Conservation (phyloP, 371 early-diverging fungal species). For the Agmasoma carcini region DNA sequence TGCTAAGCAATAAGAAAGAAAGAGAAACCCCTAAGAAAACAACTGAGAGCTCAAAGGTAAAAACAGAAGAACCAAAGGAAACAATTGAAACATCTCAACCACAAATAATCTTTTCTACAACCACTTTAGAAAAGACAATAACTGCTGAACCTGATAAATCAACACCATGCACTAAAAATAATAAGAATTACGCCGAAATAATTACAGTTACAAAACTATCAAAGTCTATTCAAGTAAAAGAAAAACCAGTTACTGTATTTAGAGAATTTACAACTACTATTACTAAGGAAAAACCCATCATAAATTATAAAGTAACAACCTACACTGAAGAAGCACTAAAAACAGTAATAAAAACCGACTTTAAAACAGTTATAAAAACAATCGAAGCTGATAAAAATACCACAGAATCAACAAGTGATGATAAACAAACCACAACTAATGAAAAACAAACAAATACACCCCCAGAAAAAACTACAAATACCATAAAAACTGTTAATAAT, state of each 20-base stretch:
- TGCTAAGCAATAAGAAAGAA: neutral
- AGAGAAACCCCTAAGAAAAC: neutral
- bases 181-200: too few species aligned
- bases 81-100: neutral
- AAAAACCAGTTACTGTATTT: constrained; percentile 43
- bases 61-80: neutral
- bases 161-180: neutral
- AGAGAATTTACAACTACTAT: constrained; percentile 46
- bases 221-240: constrained; percentile 25
- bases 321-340: constrained; percentile 12
- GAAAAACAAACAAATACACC: neutral
- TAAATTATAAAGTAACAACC: constrained; percentile 46
- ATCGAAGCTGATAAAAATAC: neutral
- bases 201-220: constrained; percentile 34
- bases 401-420: neutral
- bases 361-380: neutral
- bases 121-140: neutral
- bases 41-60: neutral
- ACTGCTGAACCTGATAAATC: neutral
- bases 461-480: too few species aligned
- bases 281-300: constrained; percentile 35
- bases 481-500: neutral
- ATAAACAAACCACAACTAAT: neutral
- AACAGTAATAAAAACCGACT: constrained; percentile 14
- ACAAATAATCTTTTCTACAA: neutral